Conservation (phyloP, 164 flowering plant genomes). For the Liquidambar formosana region DNA sequence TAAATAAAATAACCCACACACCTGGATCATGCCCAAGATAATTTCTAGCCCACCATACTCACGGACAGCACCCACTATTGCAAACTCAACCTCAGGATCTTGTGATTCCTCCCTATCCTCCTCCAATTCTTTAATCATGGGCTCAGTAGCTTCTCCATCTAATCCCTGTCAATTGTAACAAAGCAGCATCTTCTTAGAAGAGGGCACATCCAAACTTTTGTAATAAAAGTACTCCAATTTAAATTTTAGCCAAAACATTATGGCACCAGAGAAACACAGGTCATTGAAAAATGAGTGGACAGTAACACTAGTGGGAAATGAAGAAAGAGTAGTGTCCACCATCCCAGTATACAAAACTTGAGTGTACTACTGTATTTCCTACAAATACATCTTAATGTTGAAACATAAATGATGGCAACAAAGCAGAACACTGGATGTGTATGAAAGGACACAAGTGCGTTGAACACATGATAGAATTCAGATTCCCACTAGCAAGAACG, state of each 20-base stretch:
- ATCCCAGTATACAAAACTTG: neutral
- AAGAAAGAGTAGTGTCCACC: neutral
- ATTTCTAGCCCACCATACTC: conserved; percentile 93
- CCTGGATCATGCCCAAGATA: conserved; percentile 91
- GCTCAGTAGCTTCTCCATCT: conserved; percentile 99
- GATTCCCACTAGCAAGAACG: too few relatives aligned
- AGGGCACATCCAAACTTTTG: neutral
- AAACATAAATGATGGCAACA: too few relatives aligned
- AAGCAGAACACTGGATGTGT: too few relatives aligned
- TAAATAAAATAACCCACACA: conserved; percentile 24
- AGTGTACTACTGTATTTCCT: neutral
- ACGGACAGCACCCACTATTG: conserved; percentile 94
- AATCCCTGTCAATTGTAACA: conserved; percentile 61
- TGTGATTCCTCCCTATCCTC: conserved; percentile 97
- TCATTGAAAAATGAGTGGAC: neutral
- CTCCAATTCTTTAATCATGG: conserved; percentile 97
- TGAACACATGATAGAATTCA: too few relatives aligned
- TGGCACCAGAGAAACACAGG: neutral
- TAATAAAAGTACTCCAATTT: neutral
- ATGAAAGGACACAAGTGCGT: too few relatives aligned
- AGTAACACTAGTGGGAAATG: neutral
- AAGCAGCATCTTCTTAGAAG: neutral
- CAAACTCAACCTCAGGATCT: conserved; percentile 99
- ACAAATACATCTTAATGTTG: too few relatives aligned
- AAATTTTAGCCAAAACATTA: neutral